Conservation (phyloP, 306 rosid genomes). For the Ormosia emarginata region DNA sequence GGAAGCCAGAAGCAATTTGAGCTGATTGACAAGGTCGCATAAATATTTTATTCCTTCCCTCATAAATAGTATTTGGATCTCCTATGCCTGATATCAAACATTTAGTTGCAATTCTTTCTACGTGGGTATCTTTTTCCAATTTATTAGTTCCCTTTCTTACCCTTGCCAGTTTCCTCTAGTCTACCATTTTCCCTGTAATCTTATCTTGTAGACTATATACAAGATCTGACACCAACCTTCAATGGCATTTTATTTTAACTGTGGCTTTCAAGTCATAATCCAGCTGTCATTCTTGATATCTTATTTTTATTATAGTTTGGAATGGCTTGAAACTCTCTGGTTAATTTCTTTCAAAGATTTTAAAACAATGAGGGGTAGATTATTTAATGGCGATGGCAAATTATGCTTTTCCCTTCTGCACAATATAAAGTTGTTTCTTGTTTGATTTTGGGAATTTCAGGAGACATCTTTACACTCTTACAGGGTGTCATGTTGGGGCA, state of each 20-base stretch:
- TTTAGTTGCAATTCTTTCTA: neutral
- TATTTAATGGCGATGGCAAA: neutral
- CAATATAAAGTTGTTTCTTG: neutral
- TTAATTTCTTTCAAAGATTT: slow-evolving; percentile 13
- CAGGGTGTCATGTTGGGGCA: slow-evolving; percentile 72
- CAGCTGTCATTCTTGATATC: neutral
- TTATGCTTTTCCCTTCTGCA: neutral
- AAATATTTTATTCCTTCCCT: neutral
- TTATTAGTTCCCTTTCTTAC: neutral
- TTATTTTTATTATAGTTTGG: neutral
- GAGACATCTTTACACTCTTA: slow-evolving; percentile 60
- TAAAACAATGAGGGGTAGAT: neutral
- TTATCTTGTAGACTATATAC: neutral
- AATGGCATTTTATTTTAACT: neutral
- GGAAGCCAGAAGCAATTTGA: neutral
- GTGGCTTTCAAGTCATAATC: neutral
- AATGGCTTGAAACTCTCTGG: neutral
- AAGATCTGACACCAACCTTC: too few relatives aligned
- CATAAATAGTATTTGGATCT: neutral
- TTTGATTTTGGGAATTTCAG: slow-evolving; percentile 36
- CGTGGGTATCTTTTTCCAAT: neutral
- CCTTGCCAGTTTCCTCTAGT: neutral
- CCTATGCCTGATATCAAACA: neutral
- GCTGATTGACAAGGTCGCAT: too few relatives aligned
- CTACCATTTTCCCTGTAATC: neutral